phyloP scores from a whole-genome alignment of 2,329 filamentous ascomycete species.

The Talaromyces rugulosus region DNA sequence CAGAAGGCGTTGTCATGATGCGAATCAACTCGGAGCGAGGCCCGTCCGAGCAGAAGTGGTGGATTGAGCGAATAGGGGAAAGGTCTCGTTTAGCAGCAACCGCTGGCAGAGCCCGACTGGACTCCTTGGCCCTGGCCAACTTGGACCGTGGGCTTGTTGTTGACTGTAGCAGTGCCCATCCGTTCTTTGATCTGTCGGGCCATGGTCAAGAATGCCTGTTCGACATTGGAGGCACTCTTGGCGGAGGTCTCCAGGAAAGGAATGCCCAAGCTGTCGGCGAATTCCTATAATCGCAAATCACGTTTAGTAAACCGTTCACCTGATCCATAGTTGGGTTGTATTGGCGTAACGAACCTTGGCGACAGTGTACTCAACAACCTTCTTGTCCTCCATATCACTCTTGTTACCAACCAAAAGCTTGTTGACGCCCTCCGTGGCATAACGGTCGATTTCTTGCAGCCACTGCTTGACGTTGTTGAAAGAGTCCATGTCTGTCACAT shows the following conservation, averaged over 20 bases:
- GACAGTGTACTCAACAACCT: constrained; percentile 98
- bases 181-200: constrained; percentile 99
- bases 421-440: constrained; percentile 98
- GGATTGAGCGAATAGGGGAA: background rate
- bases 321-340: background rate
- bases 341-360: constrained; percentile 72
- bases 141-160: constrained; percentile 97
- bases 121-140: constrained; percentile 94
- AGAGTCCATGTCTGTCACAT: constrained; percentile 99
- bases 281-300: constrained; percentile 62
- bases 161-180: constrained; percentile 95
- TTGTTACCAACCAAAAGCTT: constrained; percentile 99
- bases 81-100: constrained; percentile 72
- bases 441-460: constrained; percentile 99
- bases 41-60: background rate
- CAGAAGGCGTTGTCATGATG: background rate
- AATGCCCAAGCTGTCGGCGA: constrained; percentile 96
- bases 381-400: constrained; percentile 99
- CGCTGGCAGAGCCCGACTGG: constrained; percentile 75
- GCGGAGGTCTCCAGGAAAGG: constrained; percentile 99
- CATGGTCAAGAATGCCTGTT: constrained; percentile 99
- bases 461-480: constrained; percentile 99
- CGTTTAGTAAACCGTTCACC: constrained; percentile 3
- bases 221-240: constrained; percentile 99
- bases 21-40: background rate